Conservation (phyloP, 2,329 filamentous ascomycete genomes). For the Talaromyces islandicus region DNA sequence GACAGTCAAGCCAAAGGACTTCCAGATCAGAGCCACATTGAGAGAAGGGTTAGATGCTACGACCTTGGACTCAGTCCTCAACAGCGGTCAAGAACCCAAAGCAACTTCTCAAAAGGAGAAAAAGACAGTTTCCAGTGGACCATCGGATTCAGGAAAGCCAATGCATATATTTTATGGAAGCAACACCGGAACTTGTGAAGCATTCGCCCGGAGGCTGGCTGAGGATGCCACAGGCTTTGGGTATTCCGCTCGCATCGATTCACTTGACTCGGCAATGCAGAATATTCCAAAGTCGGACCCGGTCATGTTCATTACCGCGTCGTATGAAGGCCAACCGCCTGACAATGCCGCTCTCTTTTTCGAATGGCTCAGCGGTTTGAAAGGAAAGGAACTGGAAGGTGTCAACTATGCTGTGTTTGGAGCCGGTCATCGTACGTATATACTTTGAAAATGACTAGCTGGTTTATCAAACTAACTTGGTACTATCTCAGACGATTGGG, state of each 20-base stretch:
- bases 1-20: constrained; percentile 46
- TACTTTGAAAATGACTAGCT: constrained; percentile 7
- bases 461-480: constrained; percentile 22
- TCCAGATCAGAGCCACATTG: constrained; percentile 56
- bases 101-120: constrained; percentile 14
- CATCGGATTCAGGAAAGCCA: constrained; percentile 29
- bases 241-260: constrained; percentile 49
- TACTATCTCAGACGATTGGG: constrained; percentile 36
- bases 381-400: constrained; percentile 47
- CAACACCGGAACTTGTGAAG: constrained; percentile 4
- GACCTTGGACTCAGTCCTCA: constrained; percentile 34
- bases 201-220: background rate
- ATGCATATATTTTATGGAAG: constrained; percentile 48
- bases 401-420: constrained; percentile 66
- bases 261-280: constrained; percentile 57
- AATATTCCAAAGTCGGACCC: constrained; percentile 56
- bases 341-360: constrained; percentile 67
- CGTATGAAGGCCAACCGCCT: constrained; percentile 68
- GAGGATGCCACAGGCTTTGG: constrained; percentile 49
- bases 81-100: constrained; percentile 10
- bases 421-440: constrained; percentile 49
- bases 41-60: constrained; percentile 44
- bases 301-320: constrained; percentile 61
- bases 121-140: constrained; percentile 8
- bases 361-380: constrained; percentile 56